Conservation (phyloP, 345 rosid species). For the Dipteronia sinensis region DNA sequence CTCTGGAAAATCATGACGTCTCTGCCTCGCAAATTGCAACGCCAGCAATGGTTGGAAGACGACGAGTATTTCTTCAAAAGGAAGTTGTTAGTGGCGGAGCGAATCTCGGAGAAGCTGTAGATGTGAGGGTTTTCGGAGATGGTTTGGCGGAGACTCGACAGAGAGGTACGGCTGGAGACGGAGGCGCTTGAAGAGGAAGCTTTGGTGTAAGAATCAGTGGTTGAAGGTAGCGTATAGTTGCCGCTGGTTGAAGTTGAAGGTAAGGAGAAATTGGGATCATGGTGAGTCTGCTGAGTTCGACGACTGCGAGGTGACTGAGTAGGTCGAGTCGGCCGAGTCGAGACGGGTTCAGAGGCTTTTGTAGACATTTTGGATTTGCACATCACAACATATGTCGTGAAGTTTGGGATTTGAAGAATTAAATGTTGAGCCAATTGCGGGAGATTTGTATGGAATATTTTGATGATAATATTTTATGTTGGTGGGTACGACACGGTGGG, state of each 20-base stretch:
- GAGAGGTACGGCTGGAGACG: conserved; percentile 45
- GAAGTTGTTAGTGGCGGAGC: conserved; percentile 89
- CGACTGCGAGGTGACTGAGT: conserved; percentile 29
- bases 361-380: conserved; percentile 67
- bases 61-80: conserved; percentile 61
- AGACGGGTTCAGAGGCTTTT: conserved; percentile 44
- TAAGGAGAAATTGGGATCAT: conserved; percentile 11
- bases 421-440: too few relatives aligned
- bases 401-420: background rate
- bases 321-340: conserved; percentile 33
- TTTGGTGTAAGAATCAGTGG: background rate
- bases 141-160: conserved; percentile 65
- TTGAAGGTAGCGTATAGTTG: conserved; percentile 17
- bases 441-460: too few relatives aligned
- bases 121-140: conserved; percentile 72
- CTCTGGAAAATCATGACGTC: conserved; percentile 73
- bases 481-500: too few relatives aligned
- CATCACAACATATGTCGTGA: conserved; percentile 62
- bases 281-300: conserved; percentile 11
- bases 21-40: conserved; percentile 62
- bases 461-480: too few relatives aligned
- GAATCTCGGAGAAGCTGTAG: conserved; percentile 79
- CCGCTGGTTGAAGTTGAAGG: conserved; percentile 25
- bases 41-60: conserved; percentile 72
- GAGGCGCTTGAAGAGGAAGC: conserved; percentile 35